These are phyloP conservation scores for Erythrophleum ivorense DNA, from an alignment of 331 rosid species.

Conservation along the genomic window DNA sequence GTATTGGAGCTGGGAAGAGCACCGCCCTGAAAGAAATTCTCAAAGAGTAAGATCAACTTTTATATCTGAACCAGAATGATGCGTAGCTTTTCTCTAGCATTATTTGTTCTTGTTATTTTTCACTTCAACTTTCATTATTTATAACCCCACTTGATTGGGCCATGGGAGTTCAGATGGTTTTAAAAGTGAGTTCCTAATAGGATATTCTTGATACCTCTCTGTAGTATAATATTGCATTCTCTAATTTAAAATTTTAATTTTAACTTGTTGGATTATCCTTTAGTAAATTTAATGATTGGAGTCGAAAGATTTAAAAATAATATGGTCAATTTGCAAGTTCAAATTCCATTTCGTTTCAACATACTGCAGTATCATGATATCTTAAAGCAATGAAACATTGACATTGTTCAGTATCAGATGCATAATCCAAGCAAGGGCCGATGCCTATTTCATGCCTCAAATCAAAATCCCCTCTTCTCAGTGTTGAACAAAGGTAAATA, in stretches of 20 bases:
- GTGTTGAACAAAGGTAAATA: background rate
- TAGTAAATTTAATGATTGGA: too few species aligned
- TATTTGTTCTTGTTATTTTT: background rate
- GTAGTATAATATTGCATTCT: too few species aligned
- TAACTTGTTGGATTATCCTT: too few species aligned
- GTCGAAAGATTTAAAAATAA: too few species aligned
- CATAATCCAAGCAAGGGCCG: background rate
- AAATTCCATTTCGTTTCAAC: background rate
- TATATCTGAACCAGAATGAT: constrained; percentile 3
- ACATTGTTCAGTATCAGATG: background rate
- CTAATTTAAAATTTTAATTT: too few species aligned
- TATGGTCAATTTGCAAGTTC: too few species aligned
- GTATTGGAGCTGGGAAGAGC: constrained; percentile 99
- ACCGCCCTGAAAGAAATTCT: constrained; percentile 92
- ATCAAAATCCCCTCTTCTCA: background rate
- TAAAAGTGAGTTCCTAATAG: too few species aligned
- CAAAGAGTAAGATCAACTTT: constrained; percentile 70
- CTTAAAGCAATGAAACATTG: background rate
- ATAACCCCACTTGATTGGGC: background rate
- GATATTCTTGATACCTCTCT: too few species aligned
- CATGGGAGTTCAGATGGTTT: background rate
- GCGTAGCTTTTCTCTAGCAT: background rate
- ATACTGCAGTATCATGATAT: background rate
- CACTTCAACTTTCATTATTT: too few species aligned
- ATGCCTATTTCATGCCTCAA: background rate